Conservation (phyloP, 2,329 filamentous ascomycete genomes). For the Alternaria arbusti region DNA sequence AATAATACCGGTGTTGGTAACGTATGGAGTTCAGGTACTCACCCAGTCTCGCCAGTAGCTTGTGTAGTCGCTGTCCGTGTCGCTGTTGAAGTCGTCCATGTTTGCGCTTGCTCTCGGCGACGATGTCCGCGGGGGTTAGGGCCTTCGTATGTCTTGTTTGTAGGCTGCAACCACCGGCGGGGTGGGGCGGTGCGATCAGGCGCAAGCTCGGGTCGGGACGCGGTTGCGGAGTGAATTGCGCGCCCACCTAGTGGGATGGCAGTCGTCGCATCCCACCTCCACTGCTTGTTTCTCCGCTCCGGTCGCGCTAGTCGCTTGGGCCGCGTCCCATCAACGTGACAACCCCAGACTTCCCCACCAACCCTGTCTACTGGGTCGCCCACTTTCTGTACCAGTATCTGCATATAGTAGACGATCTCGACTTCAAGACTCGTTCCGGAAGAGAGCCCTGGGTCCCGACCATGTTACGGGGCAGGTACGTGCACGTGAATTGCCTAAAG, state of each 20-base stretch:
- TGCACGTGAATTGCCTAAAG: not conserved
- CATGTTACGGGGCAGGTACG: not conserved
- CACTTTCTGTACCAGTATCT: not conserved
- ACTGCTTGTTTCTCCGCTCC: constrained; percentile 17
- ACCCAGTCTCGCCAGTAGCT: constrained; percentile 99
- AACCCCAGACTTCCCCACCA: constrained; percentile 11
- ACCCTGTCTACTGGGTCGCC: not conserved
- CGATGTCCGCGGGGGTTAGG: not conserved
- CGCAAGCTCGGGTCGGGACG: constrained; percentile 20
- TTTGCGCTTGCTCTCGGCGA: constrained; percentile 22
- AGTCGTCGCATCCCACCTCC: constrained; percentile 15
- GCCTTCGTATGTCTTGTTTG: constrained; percentile 1
- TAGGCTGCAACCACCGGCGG: constrained; percentile 14
- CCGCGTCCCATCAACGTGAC: not conserved
- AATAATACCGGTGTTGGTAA: not conserved
- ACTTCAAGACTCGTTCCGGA: not conserved
- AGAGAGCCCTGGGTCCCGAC: not conserved
- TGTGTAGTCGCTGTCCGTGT: constrained; percentile 98
- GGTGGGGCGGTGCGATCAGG: constrained; percentile 17
- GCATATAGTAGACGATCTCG: not conserved
- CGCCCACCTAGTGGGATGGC: constrained; percentile 25
- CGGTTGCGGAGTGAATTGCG: constrained; percentile 29
- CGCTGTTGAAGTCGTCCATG: constrained; percentile 98
- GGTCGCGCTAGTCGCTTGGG: constrained; percentile 9
- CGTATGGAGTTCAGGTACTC: constrained; percentile 53